Evolutionary conservation across 148 eudicot species (phyloP).

Genomic region (Mesembryanthemum crystallinum): DNA sequence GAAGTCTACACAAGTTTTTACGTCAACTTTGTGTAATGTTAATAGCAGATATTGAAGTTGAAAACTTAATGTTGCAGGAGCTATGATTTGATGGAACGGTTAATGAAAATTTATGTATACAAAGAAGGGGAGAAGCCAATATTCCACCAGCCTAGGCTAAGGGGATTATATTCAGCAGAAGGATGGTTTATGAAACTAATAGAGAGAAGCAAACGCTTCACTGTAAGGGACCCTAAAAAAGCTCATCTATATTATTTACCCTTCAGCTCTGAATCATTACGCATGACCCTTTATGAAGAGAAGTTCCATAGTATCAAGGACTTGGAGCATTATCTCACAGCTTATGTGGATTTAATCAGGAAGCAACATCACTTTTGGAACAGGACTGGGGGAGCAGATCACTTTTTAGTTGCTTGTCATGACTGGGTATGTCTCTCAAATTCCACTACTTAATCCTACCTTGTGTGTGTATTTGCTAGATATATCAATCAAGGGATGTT

Average conservation of each 20-base stretch:
- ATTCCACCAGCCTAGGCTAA: slow-evolving; percentile 64
- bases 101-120: slow-evolving; percentile 62
- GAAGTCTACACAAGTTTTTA: no score
- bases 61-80: slow-evolving; percentile 48
- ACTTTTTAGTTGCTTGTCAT: slow-evolving; percentile 83
- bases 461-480: neutral
- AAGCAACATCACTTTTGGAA: slow-evolving; percentile 66
- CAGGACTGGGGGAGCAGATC: slow-evolving; percentile 63
- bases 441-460: neutral
- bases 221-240: slow-evolving; percentile 56
- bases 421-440: slow-evolving; percentile 64
- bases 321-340: slow-evolving; percentile 44
- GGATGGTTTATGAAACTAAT: slow-evolving; percentile 86
- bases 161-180: slow-evolving; percentile 77
- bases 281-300: slow-evolving; percentile 35
- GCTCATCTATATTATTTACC: slow-evolving; percentile 81
- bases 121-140: slow-evolving; percentile 77
- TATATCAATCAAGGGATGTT: neutral
- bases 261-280: slow-evolving; percentile 52
- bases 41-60: no score
- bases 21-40: no score
- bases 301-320: slow-evolving; percentile 34
- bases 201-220: slow-evolving; percentile 50
- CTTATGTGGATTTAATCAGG: slow-evolving; percentile 47
- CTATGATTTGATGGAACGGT: slow-evolving; percentile 61